phyloP scores from a whole-genome alignment of 2,329 filamentous ascomycete genomes.

The Pseudovirgaria hyperparasitica region DNA sequence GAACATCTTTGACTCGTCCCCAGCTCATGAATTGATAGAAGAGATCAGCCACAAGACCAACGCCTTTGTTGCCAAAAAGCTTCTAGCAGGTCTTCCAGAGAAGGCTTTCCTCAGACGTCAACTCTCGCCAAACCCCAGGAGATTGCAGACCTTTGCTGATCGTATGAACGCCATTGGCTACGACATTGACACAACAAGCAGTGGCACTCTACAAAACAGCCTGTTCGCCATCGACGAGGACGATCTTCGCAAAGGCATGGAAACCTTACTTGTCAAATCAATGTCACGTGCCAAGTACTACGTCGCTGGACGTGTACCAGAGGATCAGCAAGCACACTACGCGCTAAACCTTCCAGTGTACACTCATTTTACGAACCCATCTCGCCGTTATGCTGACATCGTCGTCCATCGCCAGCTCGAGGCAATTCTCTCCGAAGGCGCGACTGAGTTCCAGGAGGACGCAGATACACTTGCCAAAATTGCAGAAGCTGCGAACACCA shows the following conservation, averaged over 20 bases:
- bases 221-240: conserved; percentile 84
- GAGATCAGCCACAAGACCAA: conserved; percentile 93
- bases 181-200: conserved; percentile 79
- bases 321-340: conserved; percentile 76
- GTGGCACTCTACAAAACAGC: conserved; percentile 84
- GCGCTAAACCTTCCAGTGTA: conserved; percentile 85
- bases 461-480: conserved; percentile 81
- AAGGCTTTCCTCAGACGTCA: conserved; percentile 89
- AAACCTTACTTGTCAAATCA: conserved; percentile 85
- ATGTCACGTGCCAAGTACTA: conserved; percentile 97
- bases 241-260: conserved; percentile 92
- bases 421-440: conserved; percentile 66
- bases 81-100: conserved; percentile 68
- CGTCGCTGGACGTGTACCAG: conserved; percentile 64
- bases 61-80: conserved; percentile 72
- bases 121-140: conserved; percentile 69
- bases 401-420: conserved; percentile 93
- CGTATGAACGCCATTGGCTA: conserved; percentile 87
- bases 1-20: conserved; percentile 87
- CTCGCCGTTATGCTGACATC: conserved; percentile 87
- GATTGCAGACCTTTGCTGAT: conserved; percentile 80
- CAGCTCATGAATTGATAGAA: conserved; percentile 85
- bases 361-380: conserved; percentile 95
- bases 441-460: conserved; percentile 79
- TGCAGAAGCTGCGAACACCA: conserved; percentile 91